Percentiles rank a stretch among this genome's conserved stretches.
Conservation (phyloP, 179 eudicot species). For the Gypsophila paniculata region DNA sequence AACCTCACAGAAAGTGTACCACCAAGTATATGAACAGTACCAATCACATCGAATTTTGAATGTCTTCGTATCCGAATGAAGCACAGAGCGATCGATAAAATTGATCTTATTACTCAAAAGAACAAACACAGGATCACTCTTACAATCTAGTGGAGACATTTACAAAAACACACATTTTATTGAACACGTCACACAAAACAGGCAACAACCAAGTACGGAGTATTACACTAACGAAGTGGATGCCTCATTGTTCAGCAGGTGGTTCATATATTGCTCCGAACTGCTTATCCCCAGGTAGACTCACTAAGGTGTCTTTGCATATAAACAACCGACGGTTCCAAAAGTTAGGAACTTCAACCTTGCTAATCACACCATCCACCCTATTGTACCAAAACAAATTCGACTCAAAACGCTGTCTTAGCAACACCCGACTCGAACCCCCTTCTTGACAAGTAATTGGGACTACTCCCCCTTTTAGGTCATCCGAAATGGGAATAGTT, state of each 20-base stretch:
- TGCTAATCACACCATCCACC: background rate
- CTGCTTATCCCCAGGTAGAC: background rate
- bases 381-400: constrained; percentile 10
- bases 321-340: background rate
- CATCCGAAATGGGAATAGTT: background rate
- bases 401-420: background rate
- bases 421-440: background rate
- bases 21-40: no score
- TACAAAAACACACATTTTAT: background rate
- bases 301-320: constrained; percentile 6
- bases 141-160: background rate
- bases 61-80: no score
- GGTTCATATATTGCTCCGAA: background rate
- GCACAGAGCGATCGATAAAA: no score
- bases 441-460: background rate
- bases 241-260: background rate
- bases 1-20: no score
- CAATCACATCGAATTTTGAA: no score
- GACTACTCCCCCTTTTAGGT: background rate
- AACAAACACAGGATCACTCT: background rate
- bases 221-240: background rate
- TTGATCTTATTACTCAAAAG: no score
- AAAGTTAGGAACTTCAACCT: background rate
- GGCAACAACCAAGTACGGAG: background rate
- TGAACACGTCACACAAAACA: background rate